Conservation (phyloP, 2,329 filamentous ascomycete genomes). For the Monilinia fructicola region DNA sequence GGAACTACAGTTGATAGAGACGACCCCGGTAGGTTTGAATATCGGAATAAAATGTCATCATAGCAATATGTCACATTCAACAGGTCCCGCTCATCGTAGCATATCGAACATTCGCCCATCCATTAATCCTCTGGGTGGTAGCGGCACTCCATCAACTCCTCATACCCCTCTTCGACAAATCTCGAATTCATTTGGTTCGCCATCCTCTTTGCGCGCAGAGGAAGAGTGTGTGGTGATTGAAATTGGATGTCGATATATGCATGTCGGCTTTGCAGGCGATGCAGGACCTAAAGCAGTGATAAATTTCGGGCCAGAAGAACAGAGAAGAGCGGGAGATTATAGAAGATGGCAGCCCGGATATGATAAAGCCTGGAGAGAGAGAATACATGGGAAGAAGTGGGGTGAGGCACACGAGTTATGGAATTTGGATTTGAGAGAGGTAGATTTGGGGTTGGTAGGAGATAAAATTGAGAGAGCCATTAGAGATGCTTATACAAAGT, state of each 20-base stretch:
- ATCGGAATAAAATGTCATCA: slow-evolving; percentile 21
- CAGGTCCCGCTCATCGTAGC: slow-evolving; percentile 54
- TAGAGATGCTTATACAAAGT: slow-evolving; percentile 79
- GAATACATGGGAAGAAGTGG: slow-evolving; percentile 55
- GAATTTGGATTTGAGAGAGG: slow-evolving; percentile 67
- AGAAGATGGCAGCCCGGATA: slow-evolving; percentile 63
- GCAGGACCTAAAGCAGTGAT: slow-evolving; percentile 69
- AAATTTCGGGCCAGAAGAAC: slow-evolving; percentile 71
- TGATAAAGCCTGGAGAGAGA: slow-evolving; percentile 49
- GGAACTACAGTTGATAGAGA: slow-evolving; percentile 13
- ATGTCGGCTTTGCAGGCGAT: slow-evolving; percentile 85
- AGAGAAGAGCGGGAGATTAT: slow-evolving; percentile 79
- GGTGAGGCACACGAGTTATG: slow-evolving; percentile 71
- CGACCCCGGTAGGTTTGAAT: slow-evolving; percentile 13
- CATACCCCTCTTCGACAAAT: slow-evolving; percentile 58
- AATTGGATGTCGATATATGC: slow-evolving; percentile 74
- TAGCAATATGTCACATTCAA: slow-evolving; percentile 36
- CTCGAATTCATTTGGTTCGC: slow-evolving; percentile 57
- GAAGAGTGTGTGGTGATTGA: slow-evolving; percentile 86
- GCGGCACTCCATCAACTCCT: slow-evolving; percentile 48
- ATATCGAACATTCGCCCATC: slow-evolving; percentile 55
- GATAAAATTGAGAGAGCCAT: slow-evolving; percentile 85
- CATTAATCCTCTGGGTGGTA: slow-evolving; percentile 20
- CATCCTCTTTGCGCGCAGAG: slow-evolving; percentile 65
- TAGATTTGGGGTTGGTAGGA: slow-evolving; percentile 76